Evolutionary conservation across 1,284 basidiomycete genomes (phyloP), one percentile per base, ranked within the genome.

Genomic region (Rugiboletus extremiorientalis): DNA sequence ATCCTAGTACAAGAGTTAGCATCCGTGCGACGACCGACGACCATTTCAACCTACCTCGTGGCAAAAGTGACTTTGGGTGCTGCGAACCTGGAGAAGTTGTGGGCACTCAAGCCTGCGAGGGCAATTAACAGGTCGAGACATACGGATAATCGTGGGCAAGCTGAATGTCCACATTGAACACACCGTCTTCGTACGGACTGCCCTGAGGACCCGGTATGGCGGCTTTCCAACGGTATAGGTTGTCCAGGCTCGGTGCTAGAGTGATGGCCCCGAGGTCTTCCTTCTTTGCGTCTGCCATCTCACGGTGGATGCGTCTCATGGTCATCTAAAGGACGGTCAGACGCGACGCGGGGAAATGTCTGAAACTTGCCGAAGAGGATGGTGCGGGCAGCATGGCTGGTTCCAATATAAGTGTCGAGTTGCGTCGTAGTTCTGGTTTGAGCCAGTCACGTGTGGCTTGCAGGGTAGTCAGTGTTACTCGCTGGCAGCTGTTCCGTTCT

Each of bases 121-220:
- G 18, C 38, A 16, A 44, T 7, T 28, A 28, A 37, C 5, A 14
- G 27, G 8, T 14, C 10, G 38, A 37, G 31, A 58, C 71, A 49
- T 69, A 94, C 92, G 93, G 93, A 72, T 96, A 96, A 74, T 95
- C 92, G 2, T 77, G 65, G 6, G 87, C 83, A 15, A 96, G 77
- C 20, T 75, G 74, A 27, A 96, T 85, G 48, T 89, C 85, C 5
- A 94, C 78, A 28, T 88, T 77, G 68, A 95, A 96, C 23, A 88
- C 74, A 3, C 94, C 95, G 2, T 91, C 91, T 71, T 95, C 92
- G 70, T 97, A 97, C 1, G 91, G 84, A 55, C 89, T 92, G 23
- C 92, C 94, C 62, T 88, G 81, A 1, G 92, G 92, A 0, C 92
- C 91, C 20, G 92, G 93, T 52, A 96, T 84, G 27, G 79, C 80